These are phyloP conservation scores for Corynascus novoguineensis DNA, from an alignment of 495 filamentous ascomycete genomes.

Conservation along the genomic window DNA sequence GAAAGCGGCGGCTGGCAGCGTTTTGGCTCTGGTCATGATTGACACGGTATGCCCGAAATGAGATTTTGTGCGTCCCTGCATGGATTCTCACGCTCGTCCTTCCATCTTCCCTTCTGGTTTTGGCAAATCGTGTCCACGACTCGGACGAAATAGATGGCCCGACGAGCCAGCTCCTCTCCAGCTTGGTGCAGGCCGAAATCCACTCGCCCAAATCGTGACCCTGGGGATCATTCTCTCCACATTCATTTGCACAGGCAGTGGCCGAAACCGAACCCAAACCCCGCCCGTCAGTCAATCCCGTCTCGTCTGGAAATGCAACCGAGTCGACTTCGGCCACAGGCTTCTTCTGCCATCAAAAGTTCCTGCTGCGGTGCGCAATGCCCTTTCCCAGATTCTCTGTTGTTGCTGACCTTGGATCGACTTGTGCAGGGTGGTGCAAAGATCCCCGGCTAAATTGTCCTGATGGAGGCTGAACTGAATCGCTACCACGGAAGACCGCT, in stretches of 20 bases:
- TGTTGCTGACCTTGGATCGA: neutral
- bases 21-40: neutral
- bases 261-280: neutral
- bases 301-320: neutral
- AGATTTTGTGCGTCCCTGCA: neutral
- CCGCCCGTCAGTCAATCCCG: neutral
- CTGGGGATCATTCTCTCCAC: neutral
- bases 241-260: neutral
- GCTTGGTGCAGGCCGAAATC: neutral
- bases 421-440: neutral
- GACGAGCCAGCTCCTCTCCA: slow-evolving; percentile 1
- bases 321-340: neutral
- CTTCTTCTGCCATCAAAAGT: neutral
- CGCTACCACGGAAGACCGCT: neutral
- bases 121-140: too few species aligned
- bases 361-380: neutral
- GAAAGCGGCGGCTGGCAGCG: neutral
- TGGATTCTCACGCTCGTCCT: neutral
- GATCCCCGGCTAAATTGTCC: slow-evolving; percentile 9
- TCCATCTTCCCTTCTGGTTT: slow-evolving; percentile 6
- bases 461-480: slow-evolving; percentile 4
- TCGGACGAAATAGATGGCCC: neutral
- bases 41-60: neutral
- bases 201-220: neutral
- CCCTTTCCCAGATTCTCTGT: neutral